Conservation (phyloP, 306 rosid species). For the Malus sieversii region DNA sequence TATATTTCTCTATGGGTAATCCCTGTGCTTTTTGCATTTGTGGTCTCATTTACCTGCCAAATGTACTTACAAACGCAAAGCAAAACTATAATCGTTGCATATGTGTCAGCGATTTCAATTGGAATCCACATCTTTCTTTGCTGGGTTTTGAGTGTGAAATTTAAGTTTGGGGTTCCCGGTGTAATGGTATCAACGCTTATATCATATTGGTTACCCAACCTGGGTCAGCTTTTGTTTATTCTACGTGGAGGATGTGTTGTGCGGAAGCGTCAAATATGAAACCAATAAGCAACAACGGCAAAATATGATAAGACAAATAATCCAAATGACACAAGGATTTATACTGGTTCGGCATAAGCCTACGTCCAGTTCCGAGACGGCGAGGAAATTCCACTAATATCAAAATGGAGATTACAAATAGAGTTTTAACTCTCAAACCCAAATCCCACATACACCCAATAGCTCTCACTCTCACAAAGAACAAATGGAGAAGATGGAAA, state of each 20-base stretch:
- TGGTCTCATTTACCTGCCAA: slow-evolving; percentile 46
- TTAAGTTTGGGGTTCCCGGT: slow-evolving; percentile 44
- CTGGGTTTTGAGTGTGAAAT: slow-evolving; percentile 51
- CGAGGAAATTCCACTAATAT: too few species aligned
- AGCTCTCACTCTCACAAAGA: too few species aligned
- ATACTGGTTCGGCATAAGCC: too few species aligned
- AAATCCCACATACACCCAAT: too few species aligned
- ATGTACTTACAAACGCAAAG: slow-evolving; percentile 59
- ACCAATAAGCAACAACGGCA: too few species aligned
- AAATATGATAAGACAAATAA: too few species aligned
- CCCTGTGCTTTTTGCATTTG: slow-evolving; percentile 28
- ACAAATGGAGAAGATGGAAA: too few species aligned
- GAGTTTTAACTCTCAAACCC: too few species aligned
- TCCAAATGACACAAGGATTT: too few species aligned
- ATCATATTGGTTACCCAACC: slow-evolving; percentile 48
- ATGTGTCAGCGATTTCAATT: slow-evolving; percentile 45
- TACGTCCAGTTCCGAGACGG: too few species aligned
- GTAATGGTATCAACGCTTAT: slow-evolving; percentile 40
- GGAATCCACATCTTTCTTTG: slow-evolving; percentile 31
- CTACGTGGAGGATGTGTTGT: slow-evolving; percentile 9
- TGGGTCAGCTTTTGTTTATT: slow-evolving; percentile 43
- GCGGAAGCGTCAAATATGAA: too few species aligned
- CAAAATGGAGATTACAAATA: too few species aligned
- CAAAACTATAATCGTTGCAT: slow-evolving; percentile 47
- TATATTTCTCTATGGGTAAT: slow-evolving; percentile 47